These are phyloP conservation scores for Phytopythium montanum DNA, from an alignment of 352 stramenopile genomes.

Conservation along the genomic window DNA sequence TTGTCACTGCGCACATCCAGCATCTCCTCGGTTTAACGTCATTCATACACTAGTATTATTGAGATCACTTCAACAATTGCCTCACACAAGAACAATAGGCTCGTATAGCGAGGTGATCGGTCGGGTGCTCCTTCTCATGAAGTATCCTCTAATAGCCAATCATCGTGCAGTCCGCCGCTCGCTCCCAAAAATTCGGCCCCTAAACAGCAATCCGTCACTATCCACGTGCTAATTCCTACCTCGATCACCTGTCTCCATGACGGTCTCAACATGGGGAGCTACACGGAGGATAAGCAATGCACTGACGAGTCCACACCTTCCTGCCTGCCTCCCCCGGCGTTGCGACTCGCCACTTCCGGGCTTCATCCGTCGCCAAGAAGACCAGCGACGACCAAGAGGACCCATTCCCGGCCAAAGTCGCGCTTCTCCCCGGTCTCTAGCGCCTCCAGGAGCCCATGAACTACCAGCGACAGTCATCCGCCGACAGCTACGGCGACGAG, in stretches of 20 bases:
- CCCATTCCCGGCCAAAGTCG: no score
- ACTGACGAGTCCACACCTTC: not conserved
- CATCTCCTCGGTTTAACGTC: not conserved
- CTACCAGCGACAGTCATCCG: slow-evolving; percentile 10
- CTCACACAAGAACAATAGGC: no score
- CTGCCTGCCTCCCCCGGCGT: no score
- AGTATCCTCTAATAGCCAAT: not conserved
- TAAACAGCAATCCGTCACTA: not conserved
- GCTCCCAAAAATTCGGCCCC: not conserved
- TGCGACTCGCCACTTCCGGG: not conserved
- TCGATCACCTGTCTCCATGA: no score
- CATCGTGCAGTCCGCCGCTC: not conserved
- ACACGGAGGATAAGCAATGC: slow-evolving; percentile 1
- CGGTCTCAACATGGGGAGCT: not conserved
- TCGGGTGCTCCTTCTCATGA: not conserved
- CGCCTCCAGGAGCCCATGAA: slow-evolving; percentile 10
- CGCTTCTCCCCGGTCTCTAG: slow-evolving; percentile 6
- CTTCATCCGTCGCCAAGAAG: not conserved
- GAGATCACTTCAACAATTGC: no score
- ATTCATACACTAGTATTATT: no score
- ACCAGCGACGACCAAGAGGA: not conserved
- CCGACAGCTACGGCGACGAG: not conserved
- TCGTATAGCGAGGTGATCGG: not conserved
- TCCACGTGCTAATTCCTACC: not conserved
- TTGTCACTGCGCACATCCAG: not conserved